Conservation (phyloP, 1,284 basidiomycete genomes). For the Golubevia sp. region DNA sequence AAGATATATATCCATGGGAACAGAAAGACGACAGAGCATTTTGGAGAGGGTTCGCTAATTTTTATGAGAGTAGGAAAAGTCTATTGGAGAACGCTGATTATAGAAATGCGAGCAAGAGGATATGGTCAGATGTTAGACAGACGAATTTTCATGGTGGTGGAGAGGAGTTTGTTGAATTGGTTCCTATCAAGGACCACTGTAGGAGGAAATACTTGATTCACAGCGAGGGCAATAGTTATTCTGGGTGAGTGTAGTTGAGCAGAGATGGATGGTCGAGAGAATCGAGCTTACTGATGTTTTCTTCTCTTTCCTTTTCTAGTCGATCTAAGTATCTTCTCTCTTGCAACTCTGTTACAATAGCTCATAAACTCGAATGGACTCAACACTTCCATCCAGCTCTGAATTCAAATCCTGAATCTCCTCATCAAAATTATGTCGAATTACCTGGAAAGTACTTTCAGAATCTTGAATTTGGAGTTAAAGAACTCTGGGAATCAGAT, state of each 20-base stretch:
- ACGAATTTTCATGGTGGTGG: slow-evolving; percentile 32
- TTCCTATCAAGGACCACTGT: slow-evolving; percentile 34
- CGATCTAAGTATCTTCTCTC: slow-evolving; percentile 28
- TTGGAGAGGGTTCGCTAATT: slow-evolving; percentile 31
- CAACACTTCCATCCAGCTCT: slow-evolving; percentile 48
- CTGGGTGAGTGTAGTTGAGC: slow-evolving; percentile 12
- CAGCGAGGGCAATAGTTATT: slow-evolving; percentile 42
- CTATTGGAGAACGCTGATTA: slow-evolving; percentile 15
- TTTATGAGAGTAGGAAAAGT: slow-evolving; percentile 23
- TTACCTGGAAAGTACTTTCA: slow-evolving; percentile 22
- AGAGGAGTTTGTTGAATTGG: slow-evolving; percentile 15
- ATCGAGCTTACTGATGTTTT: too few species aligned
- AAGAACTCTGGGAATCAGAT: slow-evolving; percentile 7
- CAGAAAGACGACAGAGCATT: slow-evolving; percentile 19
- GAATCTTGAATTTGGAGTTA: slow-evolving; percentile 19
- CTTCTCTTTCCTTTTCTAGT: background rate
- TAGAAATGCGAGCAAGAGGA: slow-evolving; percentile 13
- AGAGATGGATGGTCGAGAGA: too few species aligned
- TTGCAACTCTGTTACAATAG: slow-evolving; percentile 26
- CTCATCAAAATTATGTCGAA: slow-evolving; percentile 26
- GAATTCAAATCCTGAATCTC: slow-evolving; percentile 10
- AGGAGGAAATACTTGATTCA: slow-evolving; percentile 36
- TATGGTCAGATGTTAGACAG: slow-evolving; percentile 34
- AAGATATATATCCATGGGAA: slow-evolving; percentile 20
- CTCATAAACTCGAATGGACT: slow-evolving; percentile 40